Conservation (phyloP, 768 basidiomycete genomes). For the Pisolithus marmoratus region DNA sequence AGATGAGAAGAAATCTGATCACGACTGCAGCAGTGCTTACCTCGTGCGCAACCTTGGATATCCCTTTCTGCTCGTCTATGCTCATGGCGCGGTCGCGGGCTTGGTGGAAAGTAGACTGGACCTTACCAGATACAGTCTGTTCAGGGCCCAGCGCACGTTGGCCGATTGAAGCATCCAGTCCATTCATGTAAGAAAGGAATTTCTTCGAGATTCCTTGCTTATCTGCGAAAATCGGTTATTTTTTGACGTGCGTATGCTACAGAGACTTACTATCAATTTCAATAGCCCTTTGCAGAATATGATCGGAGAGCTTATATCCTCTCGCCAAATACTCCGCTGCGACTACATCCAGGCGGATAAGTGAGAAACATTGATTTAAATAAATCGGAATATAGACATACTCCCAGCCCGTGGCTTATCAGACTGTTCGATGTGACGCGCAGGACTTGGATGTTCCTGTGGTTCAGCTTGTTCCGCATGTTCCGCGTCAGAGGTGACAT, state of each 20-base stretch:
- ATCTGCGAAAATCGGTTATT: conserved; percentile 29
- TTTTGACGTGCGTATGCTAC: neutral
- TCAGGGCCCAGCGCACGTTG: conserved; percentile 70
- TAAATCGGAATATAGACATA: conserved; percentile 31
- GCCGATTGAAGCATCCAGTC: conserved; percentile 68
- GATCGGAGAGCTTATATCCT: conserved; percentile 80
- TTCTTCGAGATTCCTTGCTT: conserved; percentile 84
- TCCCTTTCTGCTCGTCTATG: conserved; percentile 79
- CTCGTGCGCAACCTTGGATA: conserved; percentile 61
- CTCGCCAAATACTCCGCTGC: conserved; percentile 91
- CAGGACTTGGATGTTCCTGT: conserved; percentile 30
- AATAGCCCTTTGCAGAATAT: conserved; percentile 72
- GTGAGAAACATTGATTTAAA: neutral
- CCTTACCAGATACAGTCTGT: conserved; percentile 71
- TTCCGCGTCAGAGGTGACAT: conserved; percentile 63
- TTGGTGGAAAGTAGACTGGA: conserved; percentile 56
- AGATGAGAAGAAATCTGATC: neutral
- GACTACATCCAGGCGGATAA: conserved; percentile 37
- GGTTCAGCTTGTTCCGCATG: conserved; percentile 49
- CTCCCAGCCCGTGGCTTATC: conserved; percentile 91
- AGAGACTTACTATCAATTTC: conserved; percentile 59
- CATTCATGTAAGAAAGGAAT: conserved; percentile 76
- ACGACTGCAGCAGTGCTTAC: conserved; percentile 30
- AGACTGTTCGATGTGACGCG: conserved; percentile 59
- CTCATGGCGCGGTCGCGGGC: conserved; percentile 66